Evolutionary conservation across 2,329 filamentous ascomycete species (phyloP), one percentile per base, ranked within the genome.

Genomic region (Neonectria coccinea): DNA sequence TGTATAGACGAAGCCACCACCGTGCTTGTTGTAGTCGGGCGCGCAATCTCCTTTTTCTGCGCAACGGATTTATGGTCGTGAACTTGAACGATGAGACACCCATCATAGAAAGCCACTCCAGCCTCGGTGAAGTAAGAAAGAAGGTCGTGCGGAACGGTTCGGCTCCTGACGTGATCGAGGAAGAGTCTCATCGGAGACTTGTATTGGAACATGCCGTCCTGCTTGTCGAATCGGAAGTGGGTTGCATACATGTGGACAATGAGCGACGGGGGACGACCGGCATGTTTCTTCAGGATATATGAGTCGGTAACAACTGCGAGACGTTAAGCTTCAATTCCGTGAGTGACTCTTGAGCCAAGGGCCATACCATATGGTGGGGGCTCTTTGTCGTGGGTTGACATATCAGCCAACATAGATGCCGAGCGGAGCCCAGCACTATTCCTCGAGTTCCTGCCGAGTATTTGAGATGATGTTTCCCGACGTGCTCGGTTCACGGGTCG

Each of bases 21-120:
- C 58, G 90, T 90, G 69, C 85, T 89, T 16, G 87, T 86, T 20
- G 88, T 83, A 7, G 76, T 71, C 3, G 78, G 27, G 82, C 82
- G 56, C 81, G 83, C 54, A 82, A 85, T 61, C 82, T 87, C 88
- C 75, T 93, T 89, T 70, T 85, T 82, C 66, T 86, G 85, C 51
- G 85, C 84, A 45, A 82, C 82, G 0, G 91, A 89, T 73, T 92
- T 92, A 81, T 97, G 92, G 76, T 98, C 93, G 73, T 97, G 88
- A n/a, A 98, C 84, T 78, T 97, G 91, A 39, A 99, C 94, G 70
- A 99, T 98, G 62, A 99, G 86, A 75, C 95, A 97, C 33, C 92
- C 94, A 78, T 98, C 94, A 77, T 98, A 99, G 76, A 97, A 98
- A 10, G 86, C 85, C 14, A 97, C 91, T 20, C 89, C 88, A 18